A percentile compares a stretch with the other conserved stretches of the same genome.
Evolutionary conservation across 1,284 basidiomycete species (phyloP).

Genomic region (Singerocomus rubriflavus): DNA sequence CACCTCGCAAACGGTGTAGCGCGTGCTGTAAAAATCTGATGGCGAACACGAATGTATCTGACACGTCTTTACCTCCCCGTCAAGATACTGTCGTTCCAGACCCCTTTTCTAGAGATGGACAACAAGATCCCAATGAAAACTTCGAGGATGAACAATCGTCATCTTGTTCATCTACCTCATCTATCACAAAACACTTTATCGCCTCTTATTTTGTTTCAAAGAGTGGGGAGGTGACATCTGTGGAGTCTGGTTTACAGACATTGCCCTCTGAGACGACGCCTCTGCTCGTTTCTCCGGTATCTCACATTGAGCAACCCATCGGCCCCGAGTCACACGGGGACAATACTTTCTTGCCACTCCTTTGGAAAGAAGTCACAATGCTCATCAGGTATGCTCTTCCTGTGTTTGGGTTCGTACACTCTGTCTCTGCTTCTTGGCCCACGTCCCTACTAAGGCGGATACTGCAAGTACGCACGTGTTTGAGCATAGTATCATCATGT

Average conservation of each 20-base stretch:
- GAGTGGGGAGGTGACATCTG: background rate
- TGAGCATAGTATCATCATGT: slow-evolving; percentile 73
- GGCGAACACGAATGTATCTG: background rate
- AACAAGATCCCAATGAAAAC: background rate
- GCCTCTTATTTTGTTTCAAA: background rate
- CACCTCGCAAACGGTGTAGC: background rate
- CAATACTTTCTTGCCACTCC: slow-evolving; percentile 29
- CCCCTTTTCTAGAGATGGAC: slow-evolving; percentile 30
- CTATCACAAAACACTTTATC: slow-evolving; percentile 3
- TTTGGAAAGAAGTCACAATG: slow-evolving; percentile 55
- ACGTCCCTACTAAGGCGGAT: background rate
- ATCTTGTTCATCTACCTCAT: background rate
- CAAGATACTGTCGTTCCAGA: slow-evolving; percentile 42
- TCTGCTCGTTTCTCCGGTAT: slow-evolving; percentile 49
- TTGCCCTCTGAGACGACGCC: slow-evolving; percentile 22
- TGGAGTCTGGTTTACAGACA: background rate
- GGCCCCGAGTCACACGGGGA: slow-evolving; percentile 26
- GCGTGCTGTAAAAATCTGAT: slow-evolving; percentile 1
- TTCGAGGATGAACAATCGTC: background rate
- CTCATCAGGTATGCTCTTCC: slow-evolving; percentile 66
- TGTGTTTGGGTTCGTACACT: slow-evolving; percentile 54
- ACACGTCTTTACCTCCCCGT: slow-evolving; percentile 32
- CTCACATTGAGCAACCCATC: slow-evolving; percentile 42
- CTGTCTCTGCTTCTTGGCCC: background rate
- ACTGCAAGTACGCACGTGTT: slow-evolving; percentile 61